Evolutionary conservation across 257 asterid species (phyloP), one percentile per base, ranked within the genome.

Genomic region (Capsicum pubescens): DNA sequence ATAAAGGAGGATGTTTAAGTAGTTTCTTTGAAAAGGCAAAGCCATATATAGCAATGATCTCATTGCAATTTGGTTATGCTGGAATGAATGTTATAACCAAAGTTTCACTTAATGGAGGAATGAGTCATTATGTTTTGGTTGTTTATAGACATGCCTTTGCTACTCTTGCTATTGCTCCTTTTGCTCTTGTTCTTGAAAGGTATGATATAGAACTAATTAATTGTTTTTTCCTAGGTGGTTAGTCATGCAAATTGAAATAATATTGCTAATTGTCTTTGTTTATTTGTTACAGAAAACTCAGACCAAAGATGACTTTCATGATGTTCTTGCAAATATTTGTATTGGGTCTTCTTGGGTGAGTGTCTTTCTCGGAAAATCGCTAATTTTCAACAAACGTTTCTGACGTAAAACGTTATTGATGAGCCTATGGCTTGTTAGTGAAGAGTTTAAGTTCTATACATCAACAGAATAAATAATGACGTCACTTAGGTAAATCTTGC

Each of bases 91-190:
- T 94, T 12, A 81, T 92, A 8, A 87, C 93, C 69, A 91, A 90
- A 48, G 82, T 91, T 64, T 90, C 97, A 3, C 87, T 94, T 83
- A 92, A 88, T 80, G 81, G 83, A 42, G 98, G 97, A 1, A 92
- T 94, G 85, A 93, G 98, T 58, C 96, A 93, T 82, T 93, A 94
- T 90, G 90, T 94, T 8, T 88, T 93, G 26, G 98, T 93, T 9
- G 97, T 93, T 11, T 94, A 94, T 56, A 94, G 98, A 11, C 97
- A 94, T 60, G 92, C 91, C 48, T 59, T 93, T 48, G 98, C 98
- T 19, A 86, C 97, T 0, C 9, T 89, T 1, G 87, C 90, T 56
- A 86, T 93, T 50, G 90, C 93, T 46, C 98, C 98, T 8, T 92
- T 92, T 55, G 97, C 98, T 0, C 88, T 80, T 74, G 61, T 86